Conservation (phyloP, 192 early-diverging fungal genomes). For the Coemansia sp. region DNA sequence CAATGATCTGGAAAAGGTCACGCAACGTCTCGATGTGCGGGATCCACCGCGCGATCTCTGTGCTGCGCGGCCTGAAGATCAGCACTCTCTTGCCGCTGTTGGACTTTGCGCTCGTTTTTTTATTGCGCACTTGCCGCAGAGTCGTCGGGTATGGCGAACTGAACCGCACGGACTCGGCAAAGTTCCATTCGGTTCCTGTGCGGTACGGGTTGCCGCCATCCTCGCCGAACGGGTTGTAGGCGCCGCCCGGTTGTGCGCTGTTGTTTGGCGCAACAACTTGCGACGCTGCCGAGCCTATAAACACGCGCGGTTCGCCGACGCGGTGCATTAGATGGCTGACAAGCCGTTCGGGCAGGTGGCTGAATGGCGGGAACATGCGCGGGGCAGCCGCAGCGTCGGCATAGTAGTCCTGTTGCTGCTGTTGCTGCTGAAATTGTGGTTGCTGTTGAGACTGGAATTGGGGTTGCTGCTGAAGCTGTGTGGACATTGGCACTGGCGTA, state of each 20-base stretch:
- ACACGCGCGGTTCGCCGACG: constrained; percentile 51
- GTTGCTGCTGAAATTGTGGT: constrained; percentile 1
- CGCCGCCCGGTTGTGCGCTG: constrained; percentile 5
- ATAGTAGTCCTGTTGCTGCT: background rate
- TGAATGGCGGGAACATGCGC: constrained; percentile 56
- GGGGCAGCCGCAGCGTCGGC: background rate
- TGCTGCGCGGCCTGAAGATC: constrained; percentile 24
- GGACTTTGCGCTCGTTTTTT: background rate
- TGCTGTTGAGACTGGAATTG: background rate
- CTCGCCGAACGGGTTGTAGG: constrained; percentile 14
- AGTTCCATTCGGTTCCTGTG: constrained; percentile 52
- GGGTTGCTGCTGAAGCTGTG: background rate
- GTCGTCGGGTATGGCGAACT: constrained; percentile 51
- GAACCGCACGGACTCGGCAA: constrained; percentile 41
- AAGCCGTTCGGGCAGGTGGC: constrained; percentile 42
- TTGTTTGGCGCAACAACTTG: constrained; percentile 24
- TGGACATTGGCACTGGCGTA: background rate
- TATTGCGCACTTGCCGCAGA: constrained; percentile 19
- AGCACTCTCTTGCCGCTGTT: background rate
- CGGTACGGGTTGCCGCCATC: constrained; percentile 31
- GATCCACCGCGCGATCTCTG: constrained; percentile 42
- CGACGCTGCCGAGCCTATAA: constrained; percentile 32
- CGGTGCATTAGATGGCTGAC: constrained; percentile 50
- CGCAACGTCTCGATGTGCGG: constrained; percentile 43
- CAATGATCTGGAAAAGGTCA: constrained; percentile 47